phyloP scores from a whole-genome alignment of 345 rosid genomes.

The Citrus inodora region DNA sequence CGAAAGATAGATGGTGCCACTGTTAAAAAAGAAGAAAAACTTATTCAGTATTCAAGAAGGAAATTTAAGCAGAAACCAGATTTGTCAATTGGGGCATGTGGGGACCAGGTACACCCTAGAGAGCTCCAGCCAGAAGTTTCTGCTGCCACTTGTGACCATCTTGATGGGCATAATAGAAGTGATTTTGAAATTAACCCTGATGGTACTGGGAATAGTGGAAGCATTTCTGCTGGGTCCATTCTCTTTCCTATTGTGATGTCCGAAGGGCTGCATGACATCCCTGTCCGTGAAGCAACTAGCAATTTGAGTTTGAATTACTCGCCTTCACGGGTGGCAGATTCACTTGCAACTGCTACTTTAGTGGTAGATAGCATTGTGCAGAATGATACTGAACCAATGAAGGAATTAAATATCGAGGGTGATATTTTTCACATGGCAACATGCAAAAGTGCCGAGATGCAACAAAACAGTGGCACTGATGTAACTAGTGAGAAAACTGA shows the following conservation, averaged over 20 bases:
- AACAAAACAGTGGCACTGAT: constrained; percentile 18
- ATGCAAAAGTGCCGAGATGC: constrained; percentile 19
- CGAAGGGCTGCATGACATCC: constrained; percentile 30
- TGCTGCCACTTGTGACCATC: constrained; percentile 17
- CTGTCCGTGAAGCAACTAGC: constrained; percentile 29
- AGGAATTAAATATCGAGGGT: constrained; percentile 5
- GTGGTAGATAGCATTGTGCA: constrained; percentile 20
- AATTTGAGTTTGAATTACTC: constrained; percentile 22
- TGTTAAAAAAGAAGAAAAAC: constrained; percentile 42
- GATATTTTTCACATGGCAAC: neutral
- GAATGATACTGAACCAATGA: constrained; percentile 19
- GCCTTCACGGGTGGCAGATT: constrained; percentile 24
- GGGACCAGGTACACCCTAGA: constrained; percentile 12
- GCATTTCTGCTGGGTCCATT: constrained; percentile 11
- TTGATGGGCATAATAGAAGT: constrained; percentile 10
- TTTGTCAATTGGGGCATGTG: constrained; percentile 29
- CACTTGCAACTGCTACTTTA: constrained; percentile 21
- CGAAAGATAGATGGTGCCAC: constrained; percentile 23
- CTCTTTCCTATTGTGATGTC: constrained; percentile 13
- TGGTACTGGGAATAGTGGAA: constrained; percentile 9
- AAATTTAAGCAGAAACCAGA: constrained; percentile 47
- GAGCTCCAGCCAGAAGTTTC: constrained; percentile 20
- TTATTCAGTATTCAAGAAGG: constrained; percentile 82
- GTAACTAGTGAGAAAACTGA: constrained; percentile 17
- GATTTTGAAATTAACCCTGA: constrained; percentile 8